Evolutionary conservation across 2,329 filamentous ascomycete genomes (phyloP).

Genomic region (Dendryphion nanum): DNA sequence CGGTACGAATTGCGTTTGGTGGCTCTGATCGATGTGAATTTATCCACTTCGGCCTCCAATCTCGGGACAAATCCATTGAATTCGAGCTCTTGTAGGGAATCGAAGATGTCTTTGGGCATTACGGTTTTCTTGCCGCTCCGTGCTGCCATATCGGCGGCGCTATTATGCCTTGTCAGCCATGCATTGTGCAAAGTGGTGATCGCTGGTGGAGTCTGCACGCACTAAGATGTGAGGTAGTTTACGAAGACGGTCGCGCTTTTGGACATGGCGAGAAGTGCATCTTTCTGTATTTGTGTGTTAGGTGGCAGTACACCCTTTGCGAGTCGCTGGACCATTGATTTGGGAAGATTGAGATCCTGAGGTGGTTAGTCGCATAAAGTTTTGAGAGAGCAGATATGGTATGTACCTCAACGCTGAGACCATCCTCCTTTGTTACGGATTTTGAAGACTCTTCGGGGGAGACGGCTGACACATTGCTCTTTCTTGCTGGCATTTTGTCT

Average conservation of each 20-base stretch:
- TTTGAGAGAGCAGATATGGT: conserved; percentile 1
- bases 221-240: conserved; percentile 75
- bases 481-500: conserved; percentile 48
- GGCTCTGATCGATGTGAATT: conserved; percentile 71
- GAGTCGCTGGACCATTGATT: conserved; percentile 76
- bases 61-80: conserved; percentile 69
- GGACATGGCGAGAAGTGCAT: conserved; percentile 74
- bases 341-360: conserved; percentile 69
- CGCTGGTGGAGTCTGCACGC: too few species aligned
- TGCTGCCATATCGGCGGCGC: conserved; percentile 70
- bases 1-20: conserved; percentile 73
- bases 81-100: conserved; percentile 73
- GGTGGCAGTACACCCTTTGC: conserved; percentile 77
- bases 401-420: conserved; percentile 45
- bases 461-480: conserved; percentile 45
- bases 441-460: conserved; percentile 36
- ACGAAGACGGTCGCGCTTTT: conserved; percentile 84
- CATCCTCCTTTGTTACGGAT: conserved; percentile 35
- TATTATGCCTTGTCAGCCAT: too few species aligned
- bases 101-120: conserved; percentile 71
- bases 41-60: conserved; percentile 73
- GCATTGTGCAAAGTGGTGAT: too few species aligned
- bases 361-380: conserved; percentile 5
- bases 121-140: conserved; percentile 75
- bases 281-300: conserved; percentile 81